Evolutionary conservation across 179 eudicot genomes (phyloP).

Genomic region (Actinidia arguta): DNA sequence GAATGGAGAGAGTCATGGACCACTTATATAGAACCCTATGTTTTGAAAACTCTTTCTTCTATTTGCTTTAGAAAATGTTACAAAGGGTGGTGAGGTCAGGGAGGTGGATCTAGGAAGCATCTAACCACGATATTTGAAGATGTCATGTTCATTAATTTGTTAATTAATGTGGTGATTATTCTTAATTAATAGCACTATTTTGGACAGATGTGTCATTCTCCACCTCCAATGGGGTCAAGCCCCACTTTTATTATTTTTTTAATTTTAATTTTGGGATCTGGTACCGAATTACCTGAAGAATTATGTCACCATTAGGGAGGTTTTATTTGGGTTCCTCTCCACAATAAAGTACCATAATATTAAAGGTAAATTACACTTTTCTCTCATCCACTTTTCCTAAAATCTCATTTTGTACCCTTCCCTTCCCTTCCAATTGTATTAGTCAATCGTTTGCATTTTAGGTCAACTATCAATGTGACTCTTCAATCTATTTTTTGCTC

Average conservation of each 20-base stretch:
- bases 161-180: background rate
- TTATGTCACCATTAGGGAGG: background rate
- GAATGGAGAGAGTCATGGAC: background rate
- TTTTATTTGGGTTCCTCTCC: background rate
- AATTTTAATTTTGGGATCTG: background rate
- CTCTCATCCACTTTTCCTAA: too few relatives aligned
- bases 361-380: too few relatives aligned
- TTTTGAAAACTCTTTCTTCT: background rate
- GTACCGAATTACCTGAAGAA: background rate
- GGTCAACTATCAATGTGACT: too few relatives aligned
- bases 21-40: slow-evolving; percentile 1
- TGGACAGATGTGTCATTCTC: background rate
- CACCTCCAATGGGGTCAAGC: background rate
- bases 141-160: slow-evolving; percentile 11
- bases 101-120: background rate
- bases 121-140: background rate
- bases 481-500: too few relatives aligned
- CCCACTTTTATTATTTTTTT: background rate
- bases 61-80: background rate
- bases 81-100: slow-evolving; percentile 6
- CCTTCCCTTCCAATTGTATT: too few relatives aligned
- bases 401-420: too few relatives aligned
- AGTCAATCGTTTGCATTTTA: too few relatives aligned
- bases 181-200: background rate
- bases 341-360: background rate